Evolutionary conservation across 148 eudicot genomes (phyloP).

Genomic region (Rhododendron henanense): DNA sequence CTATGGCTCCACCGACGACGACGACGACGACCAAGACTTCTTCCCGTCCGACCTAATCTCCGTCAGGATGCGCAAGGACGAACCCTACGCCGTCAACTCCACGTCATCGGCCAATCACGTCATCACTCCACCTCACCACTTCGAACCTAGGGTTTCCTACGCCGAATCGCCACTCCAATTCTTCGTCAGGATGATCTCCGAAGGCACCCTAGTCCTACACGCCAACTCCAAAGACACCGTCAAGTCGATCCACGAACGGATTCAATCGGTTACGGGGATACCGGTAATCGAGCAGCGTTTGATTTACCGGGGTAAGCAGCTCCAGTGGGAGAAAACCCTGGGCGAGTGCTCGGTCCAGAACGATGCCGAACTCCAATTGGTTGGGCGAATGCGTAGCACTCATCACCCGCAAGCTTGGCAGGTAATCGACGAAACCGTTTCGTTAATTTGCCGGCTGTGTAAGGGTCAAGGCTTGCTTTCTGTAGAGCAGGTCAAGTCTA

Average conservation of each 20-base stretch:
- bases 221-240: constrained; percentile 46
- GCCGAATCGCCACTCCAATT: constrained; percentile 33
- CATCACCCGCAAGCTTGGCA: constrained; percentile 55
- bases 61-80: constrained; percentile 19
- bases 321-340: constrained; percentile 58
- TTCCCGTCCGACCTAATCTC: constrained; percentile 6
- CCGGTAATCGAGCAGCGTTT: constrained; percentile 49
- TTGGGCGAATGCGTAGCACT: constrained; percentile 67
- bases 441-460: constrained; percentile 30
- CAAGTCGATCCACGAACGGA: constrained; percentile 33
- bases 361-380: constrained; percentile 53
- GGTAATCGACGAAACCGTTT: constrained; percentile 43
- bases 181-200: constrained; percentile 51
- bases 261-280: constrained; percentile 40
- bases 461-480: constrained; percentile 12
- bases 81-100: constrained; percentile 9
- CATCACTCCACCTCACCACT: constrained; percentile 1
- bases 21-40: background rate
- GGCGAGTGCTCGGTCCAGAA: constrained; percentile 42
- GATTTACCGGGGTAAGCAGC: constrained; percentile 59
- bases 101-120: background rate
- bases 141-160: background rate
- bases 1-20: constrained; percentile 11
- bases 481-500: background rate
- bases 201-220: constrained; percentile 39